Evolutionary conservation across 2,329 filamentous ascomycete genomes (phyloP), one percentile per base, ranked within the genome.

Genomic region (Botryotinia convoluta): DNA sequence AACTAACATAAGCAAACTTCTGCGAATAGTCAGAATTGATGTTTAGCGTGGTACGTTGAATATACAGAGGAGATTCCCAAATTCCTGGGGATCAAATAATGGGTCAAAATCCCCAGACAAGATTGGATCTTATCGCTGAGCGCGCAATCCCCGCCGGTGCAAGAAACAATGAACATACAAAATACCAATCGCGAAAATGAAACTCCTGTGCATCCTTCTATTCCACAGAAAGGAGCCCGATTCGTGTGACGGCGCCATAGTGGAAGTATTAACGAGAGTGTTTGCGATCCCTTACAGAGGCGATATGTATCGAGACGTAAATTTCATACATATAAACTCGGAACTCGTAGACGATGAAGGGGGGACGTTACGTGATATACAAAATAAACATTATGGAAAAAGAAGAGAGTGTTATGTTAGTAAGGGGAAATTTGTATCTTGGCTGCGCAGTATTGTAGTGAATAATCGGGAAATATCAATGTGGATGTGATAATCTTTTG

Each of bases 131-230:
- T 57, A 57, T 68, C 48, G 65, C 18, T 26, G 35, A 68, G 35
- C 35, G 48, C 64, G 12, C 64, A 68, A 42, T 26, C 26, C 37
- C 20, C 48, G 26, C 26, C 2, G 18, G 37, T 37, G 22, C 29
- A n/a, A 61, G 26, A 37, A 62, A 70, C n/a, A 37, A 42, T 22
- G 54, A 22, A 65, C 69, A 8, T 71, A 71, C 69, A 71, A 67
- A n/a, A 65, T 29, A 65, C 32, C 37, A 37, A 65, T 71, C 12
- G 69, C 69, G 9, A 64, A 65, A 29, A 65, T 65, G 22, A 65
- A 26, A 42, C 45, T 71, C n/a, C 60, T 71, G 18, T 71, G 35
- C 26, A 71, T 65, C n/a, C 45, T 65, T 62, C 65, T 51, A 57
- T 68, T 68, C n/a, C 65, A 57, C 22, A 32, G 48, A 57, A 29